Conservation (phyloP, 371 early-diverging fungal genomes). For the Globomyces sp. region DNA sequence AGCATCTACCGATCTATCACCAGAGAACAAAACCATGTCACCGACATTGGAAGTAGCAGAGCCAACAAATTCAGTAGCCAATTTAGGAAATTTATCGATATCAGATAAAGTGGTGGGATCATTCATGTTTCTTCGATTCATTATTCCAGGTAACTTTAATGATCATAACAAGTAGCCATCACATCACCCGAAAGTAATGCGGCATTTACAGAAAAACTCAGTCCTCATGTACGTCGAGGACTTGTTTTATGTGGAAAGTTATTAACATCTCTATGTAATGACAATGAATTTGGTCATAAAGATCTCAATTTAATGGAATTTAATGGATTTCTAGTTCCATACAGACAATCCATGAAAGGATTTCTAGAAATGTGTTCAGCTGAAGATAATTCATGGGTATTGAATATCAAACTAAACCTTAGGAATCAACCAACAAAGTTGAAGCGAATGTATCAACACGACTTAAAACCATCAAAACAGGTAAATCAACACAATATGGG, state of each 20-base stretch:
- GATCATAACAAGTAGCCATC: constrained; percentile 36
- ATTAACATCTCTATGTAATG: constrained; percentile 63
- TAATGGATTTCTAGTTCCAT: constrained; percentile 55
- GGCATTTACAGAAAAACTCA: constrained; percentile 36
- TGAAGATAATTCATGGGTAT: not conserved
- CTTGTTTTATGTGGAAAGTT: constrained; percentile 62
- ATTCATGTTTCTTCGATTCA: constrained; percentile 60
- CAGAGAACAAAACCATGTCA: constrained; percentile 3
- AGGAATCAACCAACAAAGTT: not conserved
- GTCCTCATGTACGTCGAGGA: constrained; percentile 51
- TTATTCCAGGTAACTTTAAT: constrained; percentile 51
- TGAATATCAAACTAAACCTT: not conserved
- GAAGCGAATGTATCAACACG: not conserved
- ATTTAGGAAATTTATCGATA: constrained; percentile 29
- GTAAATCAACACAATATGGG: not conserved
- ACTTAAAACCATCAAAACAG: not conserved
- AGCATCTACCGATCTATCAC: not conserved
- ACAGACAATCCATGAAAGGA: constrained; percentile 44
- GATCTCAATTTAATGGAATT: constrained; percentile 56
- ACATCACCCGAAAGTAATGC: constrained; percentile 58
- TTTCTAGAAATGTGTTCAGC: constrained; percentile 28
- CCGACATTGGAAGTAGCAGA: not conserved
- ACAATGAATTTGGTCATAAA: constrained; percentile 64
- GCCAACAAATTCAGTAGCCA: not conserved
- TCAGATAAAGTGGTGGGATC: constrained; percentile 61